Evolutionary conservation across 345 rosid species (phyloP), one percentile per base, ranked within the genome.

Genomic region (Cardamine resedifolia): DNA sequence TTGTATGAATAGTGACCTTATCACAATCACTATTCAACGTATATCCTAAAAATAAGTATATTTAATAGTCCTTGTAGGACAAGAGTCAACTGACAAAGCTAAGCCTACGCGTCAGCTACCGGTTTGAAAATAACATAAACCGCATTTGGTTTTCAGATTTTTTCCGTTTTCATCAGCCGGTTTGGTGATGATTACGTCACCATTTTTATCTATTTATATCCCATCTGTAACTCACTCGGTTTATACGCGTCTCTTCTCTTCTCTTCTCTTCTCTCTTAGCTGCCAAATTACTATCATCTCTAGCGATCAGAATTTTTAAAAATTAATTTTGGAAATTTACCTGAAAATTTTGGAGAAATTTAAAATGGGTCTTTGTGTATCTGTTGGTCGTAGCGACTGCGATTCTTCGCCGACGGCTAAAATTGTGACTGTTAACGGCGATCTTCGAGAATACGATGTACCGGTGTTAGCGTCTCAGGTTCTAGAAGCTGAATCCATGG

Each of bases 321-420:
- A n/a, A n/a, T 16, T 7, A 23, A 4, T 47, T 70, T 31, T 26
- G 55, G 28, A 68, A 10, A 19, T 34, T 58, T 24, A 23, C 38
- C 31, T 6, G 64, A 56, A 24, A 64, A 8, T 1, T 57, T 27
- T 1, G 24, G 31, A 24, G 31, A 18, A 23, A 36, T 6, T 8
- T 5, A 24, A 19, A 66, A 90, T 91, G 97, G 97, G 96, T 11
- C 24, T 57, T 2, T 91, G 97, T 39, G 71, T 83, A 11, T 89
- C 96, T 28, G 58, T 34, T 4, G 53, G 30, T 9, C 70, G 56
- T 0, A 43, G 15, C 41, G 80, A 80, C 4, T 63, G 21, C 34
- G 76, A 36, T 20, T 18, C 74, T 4, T 70, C 83, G 1, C 77
- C 81, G 6, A 75, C 86, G 0, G 91, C 93, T 11, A 85, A 85